Evolutionary conservation across 2,329 filamentous ascomycete genomes (phyloP).

Genomic region (Chaetomiaceae sp.): DNA sequence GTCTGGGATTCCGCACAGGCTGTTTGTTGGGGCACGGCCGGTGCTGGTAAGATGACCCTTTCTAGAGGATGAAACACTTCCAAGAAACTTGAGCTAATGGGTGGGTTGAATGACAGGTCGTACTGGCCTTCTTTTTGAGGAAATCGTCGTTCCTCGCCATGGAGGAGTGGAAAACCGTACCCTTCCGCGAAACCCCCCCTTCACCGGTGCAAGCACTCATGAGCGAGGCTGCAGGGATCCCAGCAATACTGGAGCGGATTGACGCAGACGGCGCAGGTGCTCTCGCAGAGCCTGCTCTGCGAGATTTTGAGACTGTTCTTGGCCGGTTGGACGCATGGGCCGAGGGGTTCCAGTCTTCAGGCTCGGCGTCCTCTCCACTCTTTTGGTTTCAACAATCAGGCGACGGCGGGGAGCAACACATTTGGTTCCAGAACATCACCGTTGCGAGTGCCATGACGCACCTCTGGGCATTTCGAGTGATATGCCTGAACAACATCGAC

Average conservation of each 20-base stretch:
- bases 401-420: not conserved
- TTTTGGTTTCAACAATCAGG: constrained; percentile 8
- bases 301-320: constrained; percentile 10
- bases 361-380: not conserved
- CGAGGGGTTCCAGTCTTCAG: not conserved
- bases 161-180: constrained; percentile 29
- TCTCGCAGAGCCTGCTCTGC: constrained; percentile 13
- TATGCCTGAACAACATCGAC: constrained; percentile 32
- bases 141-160: constrained; percentile 31
- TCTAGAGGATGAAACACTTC: too few species aligned
- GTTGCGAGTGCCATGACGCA: constrained; percentile 36
- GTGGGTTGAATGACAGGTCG: constrained; percentile 28
- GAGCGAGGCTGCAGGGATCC: constrained; percentile 28
- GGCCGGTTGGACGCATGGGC: constrained; percentile 14
- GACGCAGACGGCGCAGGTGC: not conserved
- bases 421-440: constrained; percentile 34
- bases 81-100: too few species aligned
- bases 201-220: constrained; percentile 33
- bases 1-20: constrained; percentile 32
- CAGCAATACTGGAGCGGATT: constrained; percentile 26
- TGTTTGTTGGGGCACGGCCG: constrained; percentile 39
- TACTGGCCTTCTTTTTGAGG: constrained; percentile 29
- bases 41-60: constrained; percentile 30
- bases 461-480: constrained; percentile 35
- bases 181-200: constrained; percentile 27